phyloP scores from a whole-genome alignment of 352 stramenopile genomes.

The Globisporangium carolinianum region DNA sequence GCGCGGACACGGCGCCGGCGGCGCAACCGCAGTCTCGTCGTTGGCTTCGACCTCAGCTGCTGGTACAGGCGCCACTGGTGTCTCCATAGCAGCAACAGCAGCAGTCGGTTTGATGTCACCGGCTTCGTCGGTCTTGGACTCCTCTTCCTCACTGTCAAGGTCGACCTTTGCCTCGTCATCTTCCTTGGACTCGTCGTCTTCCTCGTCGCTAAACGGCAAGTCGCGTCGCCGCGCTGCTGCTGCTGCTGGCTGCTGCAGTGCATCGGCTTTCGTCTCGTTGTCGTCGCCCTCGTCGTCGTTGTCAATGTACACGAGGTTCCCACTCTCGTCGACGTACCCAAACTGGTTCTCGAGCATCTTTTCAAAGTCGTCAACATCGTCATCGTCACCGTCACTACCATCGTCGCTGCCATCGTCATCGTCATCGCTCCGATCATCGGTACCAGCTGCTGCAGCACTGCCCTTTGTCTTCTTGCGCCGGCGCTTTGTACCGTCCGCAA shows the following conservation, averaged over 20 bases:
- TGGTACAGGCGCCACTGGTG: neutral
- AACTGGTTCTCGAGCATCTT: slow-evolving; percentile 90
- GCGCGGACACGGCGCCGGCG: slow-evolving; percentile 56
- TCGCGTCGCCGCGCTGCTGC: neutral
- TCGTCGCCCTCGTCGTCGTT: slow-evolving; percentile 60
- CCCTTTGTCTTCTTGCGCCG: slow-evolving; percentile 55
- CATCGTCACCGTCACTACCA: slow-evolving; percentile 43
- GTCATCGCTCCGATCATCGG: slow-evolving; percentile 27
- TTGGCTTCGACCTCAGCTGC: slow-evolving; percentile 12
- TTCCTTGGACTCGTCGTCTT: slow-evolving; percentile 25
- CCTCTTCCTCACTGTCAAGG: slow-evolving; percentile 17
- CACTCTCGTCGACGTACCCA: slow-evolving; percentile 92
- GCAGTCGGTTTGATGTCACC: neutral
- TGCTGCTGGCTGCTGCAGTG: slow-evolving; percentile 6
- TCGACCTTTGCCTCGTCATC: slow-evolving; percentile 32
- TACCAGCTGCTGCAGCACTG: slow-evolving; percentile 20
- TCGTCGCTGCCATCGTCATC: slow-evolving; percentile 43
- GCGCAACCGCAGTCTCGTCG: slow-evolving; percentile 14
- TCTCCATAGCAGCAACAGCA: slow-evolving; percentile 10
- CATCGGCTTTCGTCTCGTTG: slow-evolving; percentile 25
- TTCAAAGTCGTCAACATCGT: slow-evolving; percentile 77
- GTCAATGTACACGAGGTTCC: slow-evolving; percentile 94
- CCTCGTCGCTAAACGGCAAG: slow-evolving; percentile 7
- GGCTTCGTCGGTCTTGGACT: slow-evolving; percentile 24
- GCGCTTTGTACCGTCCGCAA: slow-evolving; percentile 34